Evolutionary conservation across 139 green algal species (phyloP).

Genomic region (Chlamydomonas schloesseri): DNA sequence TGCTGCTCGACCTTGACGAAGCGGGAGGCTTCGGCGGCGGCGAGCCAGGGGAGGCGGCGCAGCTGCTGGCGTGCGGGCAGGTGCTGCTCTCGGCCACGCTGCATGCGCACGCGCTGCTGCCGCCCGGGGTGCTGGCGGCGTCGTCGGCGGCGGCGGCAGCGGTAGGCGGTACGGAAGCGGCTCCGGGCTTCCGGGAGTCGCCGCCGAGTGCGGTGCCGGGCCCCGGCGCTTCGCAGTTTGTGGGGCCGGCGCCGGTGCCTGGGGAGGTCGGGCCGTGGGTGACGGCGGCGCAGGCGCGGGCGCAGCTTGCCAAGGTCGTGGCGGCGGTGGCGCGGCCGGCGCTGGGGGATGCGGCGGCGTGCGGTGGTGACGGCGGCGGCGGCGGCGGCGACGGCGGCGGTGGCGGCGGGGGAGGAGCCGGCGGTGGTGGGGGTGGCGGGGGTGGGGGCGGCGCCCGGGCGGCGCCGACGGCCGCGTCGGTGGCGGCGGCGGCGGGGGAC

Average conservation of each 20-base stretch:
- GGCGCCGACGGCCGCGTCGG: neutral
- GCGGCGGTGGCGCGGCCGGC: neutral
- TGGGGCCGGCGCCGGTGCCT: neutral
- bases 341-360: neutral
- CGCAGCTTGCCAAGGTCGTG: neutral
- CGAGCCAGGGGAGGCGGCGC: neutral
- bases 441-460: no score
- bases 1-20: neutral
- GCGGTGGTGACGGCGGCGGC: neutral
- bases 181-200: no score
- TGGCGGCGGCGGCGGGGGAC: neutral
- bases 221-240: no score
- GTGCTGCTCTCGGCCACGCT: conserved; percentile 21
- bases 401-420: neutral
- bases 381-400: neutral
- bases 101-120: conserved; percentile 1
- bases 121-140: neutral
- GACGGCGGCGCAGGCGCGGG: neutral
- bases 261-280: neutral
- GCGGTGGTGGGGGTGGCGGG: neutral
- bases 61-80: neutral
- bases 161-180: no score
- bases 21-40: neutral
- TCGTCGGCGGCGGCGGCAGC: neutral
- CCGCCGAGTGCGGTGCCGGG: no score